Evolutionary conservation across 768 basidiomycete genomes (phyloP).

Genomic region (Brasilioporus rufonigricans): DNA sequence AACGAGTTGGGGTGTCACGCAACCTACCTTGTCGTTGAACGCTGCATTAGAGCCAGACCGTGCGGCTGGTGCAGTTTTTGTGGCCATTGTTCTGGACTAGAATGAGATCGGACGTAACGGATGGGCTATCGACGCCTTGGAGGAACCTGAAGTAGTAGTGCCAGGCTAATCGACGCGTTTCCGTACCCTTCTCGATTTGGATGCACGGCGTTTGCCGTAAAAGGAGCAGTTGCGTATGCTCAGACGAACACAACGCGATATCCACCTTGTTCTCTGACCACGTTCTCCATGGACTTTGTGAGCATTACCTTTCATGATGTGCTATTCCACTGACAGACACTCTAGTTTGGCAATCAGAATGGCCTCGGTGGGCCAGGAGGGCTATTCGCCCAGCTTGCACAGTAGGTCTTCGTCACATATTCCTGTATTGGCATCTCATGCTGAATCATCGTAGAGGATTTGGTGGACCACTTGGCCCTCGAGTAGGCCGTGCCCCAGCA

Average conservation of each 20-base stretch:
- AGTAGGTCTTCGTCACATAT: conserved; percentile 36
- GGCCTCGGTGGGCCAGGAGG: conserved; percentile 50
- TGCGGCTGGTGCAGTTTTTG: conserved; percentile 19
- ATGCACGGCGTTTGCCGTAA: conserved; percentile 29
- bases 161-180: conserved; percentile 21
- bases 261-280: conserved; percentile 22
- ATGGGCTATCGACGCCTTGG: conserved; percentile 11
- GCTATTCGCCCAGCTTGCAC: conserved; percentile 64
- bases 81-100: conserved; percentile 24
- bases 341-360: conserved; percentile 37
- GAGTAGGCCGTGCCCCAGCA: conserved; percentile 50
- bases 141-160: not conserved
- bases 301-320: conserved; percentile 5
- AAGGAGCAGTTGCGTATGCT: conserved; percentile 29
- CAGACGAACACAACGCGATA: not conserved
- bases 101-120: conserved; percentile 5
- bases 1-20: not conserved
- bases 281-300: conserved; percentile 40
- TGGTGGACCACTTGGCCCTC: conserved; percentile 47
- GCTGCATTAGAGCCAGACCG: conserved; percentile 64
- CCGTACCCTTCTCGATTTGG: conserved; percentile 23
- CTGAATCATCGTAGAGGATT: conserved; percentile 44
- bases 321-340: conserved; percentile 6
- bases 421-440: conserved; percentile 15
- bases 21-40: conserved; percentile 80